Evolutionary conservation across 2,329 filamentous ascomycete genomes (phyloP).

Genomic region (Trichophyton mentagrophytes): DNA sequence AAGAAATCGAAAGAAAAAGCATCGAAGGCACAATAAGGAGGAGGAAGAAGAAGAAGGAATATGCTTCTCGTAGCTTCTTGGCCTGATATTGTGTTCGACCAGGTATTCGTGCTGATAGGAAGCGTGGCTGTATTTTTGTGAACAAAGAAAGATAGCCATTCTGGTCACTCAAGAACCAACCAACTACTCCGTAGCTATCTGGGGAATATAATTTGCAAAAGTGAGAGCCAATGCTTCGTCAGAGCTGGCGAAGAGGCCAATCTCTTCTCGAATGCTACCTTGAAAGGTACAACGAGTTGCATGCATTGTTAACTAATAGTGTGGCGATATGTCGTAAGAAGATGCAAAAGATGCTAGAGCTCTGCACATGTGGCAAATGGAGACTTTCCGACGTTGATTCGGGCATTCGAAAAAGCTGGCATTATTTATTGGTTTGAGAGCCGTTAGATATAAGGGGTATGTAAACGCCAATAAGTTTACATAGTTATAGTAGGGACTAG

Average conservation of each 20-base stretch:
- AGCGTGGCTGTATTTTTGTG: neutral
- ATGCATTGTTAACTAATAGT: no score
- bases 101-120: neutral
- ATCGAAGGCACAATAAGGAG: neutral
- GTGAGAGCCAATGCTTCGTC: no score
- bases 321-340: no score
- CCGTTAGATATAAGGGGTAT: neutral
- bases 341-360: no score
- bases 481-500: neutral
- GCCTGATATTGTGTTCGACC: neutral
- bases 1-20: neutral
- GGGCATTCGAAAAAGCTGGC: neutral
- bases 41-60: neutral
- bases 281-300: no score
- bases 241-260: no score
- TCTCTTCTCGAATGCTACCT: no score
- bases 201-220: no score
- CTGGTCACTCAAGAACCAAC: neutral
- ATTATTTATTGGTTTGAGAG: neutral
- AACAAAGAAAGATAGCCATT: neutral
- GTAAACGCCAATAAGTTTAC: neutral
- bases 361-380: neutral
- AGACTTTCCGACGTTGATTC: neutral
- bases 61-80: neutral
- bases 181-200: neutral